Conservation (phyloP, 1,284 basidiomycete species). For the Naganishia liquefaciens region DNA sequence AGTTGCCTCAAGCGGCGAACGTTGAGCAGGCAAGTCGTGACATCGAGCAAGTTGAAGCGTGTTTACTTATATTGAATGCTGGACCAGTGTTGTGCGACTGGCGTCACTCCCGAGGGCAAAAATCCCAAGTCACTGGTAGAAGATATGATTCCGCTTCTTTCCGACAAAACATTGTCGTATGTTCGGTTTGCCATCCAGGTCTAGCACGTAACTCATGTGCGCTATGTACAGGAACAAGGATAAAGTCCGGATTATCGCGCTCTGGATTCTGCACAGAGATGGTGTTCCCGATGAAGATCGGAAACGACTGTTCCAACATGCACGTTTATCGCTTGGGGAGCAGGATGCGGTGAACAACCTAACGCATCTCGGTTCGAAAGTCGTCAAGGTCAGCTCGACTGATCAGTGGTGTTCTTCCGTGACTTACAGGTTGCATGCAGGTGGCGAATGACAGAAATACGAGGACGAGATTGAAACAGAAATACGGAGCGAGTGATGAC, state of each 20-base stretch:
- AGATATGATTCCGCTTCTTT: constrained; percentile 96
- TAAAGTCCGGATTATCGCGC: constrained; percentile 94
- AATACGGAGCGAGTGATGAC: constrained; percentile 66
- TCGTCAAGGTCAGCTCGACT: constrained; percentile 68
- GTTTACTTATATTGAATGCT: neutral
- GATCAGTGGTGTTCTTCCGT: constrained; percentile 7
- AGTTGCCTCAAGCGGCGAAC: constrained; percentile 78
- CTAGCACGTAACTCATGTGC: too few relatives aligned
- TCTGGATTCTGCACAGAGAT: constrained; percentile 94
- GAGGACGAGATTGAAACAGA: constrained; percentile 79
- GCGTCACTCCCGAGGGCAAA: constrained; percentile 83
- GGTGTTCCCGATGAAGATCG: constrained; percentile 98
- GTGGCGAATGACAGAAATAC: constrained; percentile 67
- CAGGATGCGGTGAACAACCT: constrained; percentile 93
- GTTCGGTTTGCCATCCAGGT: constrained; percentile 38
- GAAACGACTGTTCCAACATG: constrained; percentile 91
- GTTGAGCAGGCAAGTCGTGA: constrained; percentile 78
- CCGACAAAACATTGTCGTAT: constrained; percentile 78
- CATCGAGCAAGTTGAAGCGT: neutral
- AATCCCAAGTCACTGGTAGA: constrained; percentile 89
- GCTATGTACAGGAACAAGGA: constrained; percentile 66
- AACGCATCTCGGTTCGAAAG: constrained; percentile 75
- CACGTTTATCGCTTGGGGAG: constrained; percentile 81
- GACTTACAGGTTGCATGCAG: constrained; percentile 40
- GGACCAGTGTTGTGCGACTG: constrained; percentile 83